Evolutionary conservation across 495 filamentous ascomycete species (phyloP), one percentile per base, ranked within the genome.

Genomic region (Tuber calosporum): DNA sequence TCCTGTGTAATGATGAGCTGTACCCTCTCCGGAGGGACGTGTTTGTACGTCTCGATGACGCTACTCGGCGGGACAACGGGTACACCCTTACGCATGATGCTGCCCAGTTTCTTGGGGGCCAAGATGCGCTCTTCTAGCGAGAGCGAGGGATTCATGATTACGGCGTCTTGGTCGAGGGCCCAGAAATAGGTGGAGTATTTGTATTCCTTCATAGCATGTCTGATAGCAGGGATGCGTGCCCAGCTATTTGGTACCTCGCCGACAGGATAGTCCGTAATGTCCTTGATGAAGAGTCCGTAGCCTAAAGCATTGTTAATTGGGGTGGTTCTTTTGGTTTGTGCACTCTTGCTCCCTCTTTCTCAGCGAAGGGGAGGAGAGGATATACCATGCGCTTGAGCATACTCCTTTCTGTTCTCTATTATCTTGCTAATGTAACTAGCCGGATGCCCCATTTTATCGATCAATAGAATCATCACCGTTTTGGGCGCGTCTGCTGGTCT

Each of bases 21-120:
- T 41, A 97, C 87, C 53, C 92, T 86, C 42, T 92, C 86, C 58
- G 89, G 88, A 68, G 87, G 88, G 4, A 96, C 86, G 82, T 97
- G 91, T 4, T 87, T 83, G 79, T 96, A 97, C 1, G 96, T 99
- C 85, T 91, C 94, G 84, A 99, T 98, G 72, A 99, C 92, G 84
- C 92, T 95, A 79, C 97, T 92, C 0, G 96, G 94, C 15, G 93
- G 96, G 1, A 99, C 96, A 37, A 99, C 88, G 6, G 96, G 89
- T 43, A 89, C 84, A 81, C 97, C 91, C 81, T 90, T 90, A 72
- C 92, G 86, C 92, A 97, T 97, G 72, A 92, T 75, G n/a, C 84
- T 85, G 79, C 94, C 90, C 41, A 99, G 87, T 48, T 83, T 86
- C 74, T 84, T 83, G 41, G 87, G 84, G 26, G 87, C 84, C 82